Base-by-base conservation (phyloP, 2,329 filamentous ascomycete species). In the Colletotrichum limetticola region DNA sequence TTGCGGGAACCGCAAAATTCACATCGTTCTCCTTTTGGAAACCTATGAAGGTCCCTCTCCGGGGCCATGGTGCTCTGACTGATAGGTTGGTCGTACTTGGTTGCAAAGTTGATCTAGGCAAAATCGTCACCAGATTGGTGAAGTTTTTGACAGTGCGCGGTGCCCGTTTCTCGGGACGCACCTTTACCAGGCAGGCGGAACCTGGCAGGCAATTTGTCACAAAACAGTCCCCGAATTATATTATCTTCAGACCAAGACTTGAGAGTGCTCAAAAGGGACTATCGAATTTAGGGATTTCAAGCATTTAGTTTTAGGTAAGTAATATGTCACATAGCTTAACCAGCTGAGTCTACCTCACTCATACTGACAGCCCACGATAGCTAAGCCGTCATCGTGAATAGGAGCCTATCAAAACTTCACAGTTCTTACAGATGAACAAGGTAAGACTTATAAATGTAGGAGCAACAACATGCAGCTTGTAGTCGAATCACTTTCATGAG, bases 1-100 rank as follows among this genome's bases (percentile, higher is more conserved):
- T 89, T 89, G 55, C 87, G 88, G 64, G 93, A 92, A 72, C 93
- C 92, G 80, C 95, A 97, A 78, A 90, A 87, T 46, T 89, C 86
- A 76, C 89, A 91, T 58, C 85, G 83, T 77, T 91, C 86, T 37
- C 87, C 87, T 26, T 79, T 80, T n/a, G 85, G 85, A 76, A 91
- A 89, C 59, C 83, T 85, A 74, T 86, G 86, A 75, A 88, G 83
- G 60, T 86, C 83, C 53, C 81, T 80, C 53, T 83, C 76, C 73
- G 82, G 79, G 72, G 85, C 78, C 84, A 87, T 88, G 22, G 53
- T 71, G 59, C 32, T 8, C 14, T 56, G 30, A 11, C 24, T 6
- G 16, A 12, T 19, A 8, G 16, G 24, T 28, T 32, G 52, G 32
- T 24, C 19, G 53, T 19, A 5, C 16, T 22, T 37, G 32, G 19